Base-by-base conservation (phyloP, 169 alveolate genomes). In the Eimeria praecox region DNA sequence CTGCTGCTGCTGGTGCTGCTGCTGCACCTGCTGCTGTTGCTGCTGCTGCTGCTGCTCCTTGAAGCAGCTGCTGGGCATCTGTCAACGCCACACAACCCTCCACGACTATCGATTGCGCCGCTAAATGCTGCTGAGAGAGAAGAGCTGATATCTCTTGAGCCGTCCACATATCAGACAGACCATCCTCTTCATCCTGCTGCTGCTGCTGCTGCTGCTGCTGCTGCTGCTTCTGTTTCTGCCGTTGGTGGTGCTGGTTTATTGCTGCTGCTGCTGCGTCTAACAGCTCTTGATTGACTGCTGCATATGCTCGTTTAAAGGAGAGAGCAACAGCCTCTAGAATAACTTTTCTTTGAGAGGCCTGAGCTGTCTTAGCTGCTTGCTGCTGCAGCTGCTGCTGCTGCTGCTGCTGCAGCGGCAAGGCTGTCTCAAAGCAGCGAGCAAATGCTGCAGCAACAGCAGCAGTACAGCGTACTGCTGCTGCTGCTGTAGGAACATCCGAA, bases 1-100 rank as follows among this genome's bases (percentile, higher is more conserved):
- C 46, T 12, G 90, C 62, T 35, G 90, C 46, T 44, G 89, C 40
- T 18, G 64, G 90, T 30, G 77, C 95, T 6, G 75, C 33, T 64
- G 75, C 59, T 90, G 77, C 95, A 0, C 35, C 33, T 64, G 75
- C 59, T 90, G 69, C 59, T 66, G 59, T 12, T 52, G 80, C 78
- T 92, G 91, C 69, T 92, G 95, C 46, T 35, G 69, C 46, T 33
- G 77, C 56, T 9, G 87, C 95, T 20, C 91, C 92, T 46, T 92
- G 75, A 44, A 92, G 69, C 49, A 92, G 91, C 82, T 92, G 91
- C 69, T 92, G 95, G 33, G 82, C 85, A 66, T 92, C 95, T 0
- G 95, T 92, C 38, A 92, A 42, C 12, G 95, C 85, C 92, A 92
- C 38, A 33, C 95, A 92, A 35, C 95, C 95, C 56, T 78, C 91